phyloP scores from a whole-genome alignment of 2,329 filamentous ascomycete species.

The Neonectria neomacrospora region DNA sequence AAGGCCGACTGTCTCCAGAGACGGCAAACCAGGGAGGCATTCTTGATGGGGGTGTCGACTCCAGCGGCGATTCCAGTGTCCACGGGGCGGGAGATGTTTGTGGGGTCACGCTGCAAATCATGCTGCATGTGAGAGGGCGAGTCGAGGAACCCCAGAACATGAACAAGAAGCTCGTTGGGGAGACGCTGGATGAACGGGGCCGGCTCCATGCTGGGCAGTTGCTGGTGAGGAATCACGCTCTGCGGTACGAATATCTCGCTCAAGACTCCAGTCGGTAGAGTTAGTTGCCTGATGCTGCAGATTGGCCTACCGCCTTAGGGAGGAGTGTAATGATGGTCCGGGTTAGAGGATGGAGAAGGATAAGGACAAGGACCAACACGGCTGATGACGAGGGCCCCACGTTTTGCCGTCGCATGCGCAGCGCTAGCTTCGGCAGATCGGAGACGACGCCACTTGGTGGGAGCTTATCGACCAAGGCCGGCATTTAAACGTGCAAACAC shows the following conservation, averaged over 20 bases:
- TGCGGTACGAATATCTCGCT: not conserved
- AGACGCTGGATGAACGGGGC: constrained; percentile 51
- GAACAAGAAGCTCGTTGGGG: constrained; percentile 70
- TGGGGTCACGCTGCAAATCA: constrained; percentile 58
- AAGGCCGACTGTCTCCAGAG: constrained; percentile 63
- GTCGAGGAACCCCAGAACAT: constrained; percentile 67
- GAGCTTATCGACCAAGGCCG: constrained; percentile 19
- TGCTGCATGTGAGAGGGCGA: constrained; percentile 59
- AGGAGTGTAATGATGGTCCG: constrained; percentile 15
- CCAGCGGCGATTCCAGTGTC: constrained; percentile 6
- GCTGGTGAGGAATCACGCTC: not conserved
- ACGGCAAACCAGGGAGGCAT: constrained; percentile 63
- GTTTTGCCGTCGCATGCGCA: constrained; percentile 21
- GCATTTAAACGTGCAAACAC: constrained; percentile 18
- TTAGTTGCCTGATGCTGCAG: constrained; percentile 6
- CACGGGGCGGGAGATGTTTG: constrained; percentile 52
- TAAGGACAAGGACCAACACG: constrained; percentile 9
- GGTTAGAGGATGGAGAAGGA: constrained; percentile 22
- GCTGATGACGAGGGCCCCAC: constrained; percentile 26
- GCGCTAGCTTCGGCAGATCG: constrained; percentile 25
- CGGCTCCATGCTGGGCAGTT: not conserved
- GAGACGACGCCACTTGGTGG: constrained; percentile 22
- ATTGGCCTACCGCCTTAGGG: constrained; percentile 14
- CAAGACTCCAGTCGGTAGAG: constrained; percentile 8
- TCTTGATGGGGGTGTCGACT: constrained; percentile 61